Conservation (phyloP, 2,329 filamentous ascomycete species). For the Fusarium pseudocircinatum region DNA sequence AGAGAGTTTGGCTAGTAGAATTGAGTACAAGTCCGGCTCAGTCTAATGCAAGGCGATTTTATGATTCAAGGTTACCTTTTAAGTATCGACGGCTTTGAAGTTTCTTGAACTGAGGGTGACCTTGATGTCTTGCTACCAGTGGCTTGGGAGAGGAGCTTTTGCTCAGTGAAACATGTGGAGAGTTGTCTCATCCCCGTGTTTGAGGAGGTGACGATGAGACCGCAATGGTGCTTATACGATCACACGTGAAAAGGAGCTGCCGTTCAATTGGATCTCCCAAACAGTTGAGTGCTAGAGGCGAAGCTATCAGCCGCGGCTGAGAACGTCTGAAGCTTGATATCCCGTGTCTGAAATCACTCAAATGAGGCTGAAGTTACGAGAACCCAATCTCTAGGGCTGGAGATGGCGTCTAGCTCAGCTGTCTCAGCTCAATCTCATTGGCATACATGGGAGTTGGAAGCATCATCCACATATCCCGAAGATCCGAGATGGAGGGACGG, state of each 20-base stretch:
- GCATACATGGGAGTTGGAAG: neutral
- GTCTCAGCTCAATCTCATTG: neutral
- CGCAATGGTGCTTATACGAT: neutral
- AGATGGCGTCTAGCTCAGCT: neutral
- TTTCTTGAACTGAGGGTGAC: neutral
- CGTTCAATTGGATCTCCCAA: neutral
- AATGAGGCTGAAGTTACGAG: neutral
- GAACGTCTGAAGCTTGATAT: neutral
- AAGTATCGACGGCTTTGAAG: neutral
- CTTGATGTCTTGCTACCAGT: neutral
- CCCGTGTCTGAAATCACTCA: neutral
- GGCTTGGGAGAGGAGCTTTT: neutral
- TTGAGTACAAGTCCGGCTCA: neutral
- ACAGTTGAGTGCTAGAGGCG: neutral
- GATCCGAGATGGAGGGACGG: constrained; percentile 21
- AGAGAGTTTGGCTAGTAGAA: neutral
- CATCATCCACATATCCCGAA: constrained; percentile 4
- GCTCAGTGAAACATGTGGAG: neutral
- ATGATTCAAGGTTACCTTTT: constrained; percentile 13
- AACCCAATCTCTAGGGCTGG: neutral
- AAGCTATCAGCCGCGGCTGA: neutral
- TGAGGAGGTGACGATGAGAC: neutral
- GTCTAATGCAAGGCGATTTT: neutral
- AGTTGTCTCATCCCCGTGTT: neutral
- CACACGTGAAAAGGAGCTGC: neutral